A percentile compares a stretch with the other conserved stretches of the same genome.
Evolutionary conservation across 257 asterid genomes (phyloP).

Genomic region (Parsonsia alboflavescens): DNA sequence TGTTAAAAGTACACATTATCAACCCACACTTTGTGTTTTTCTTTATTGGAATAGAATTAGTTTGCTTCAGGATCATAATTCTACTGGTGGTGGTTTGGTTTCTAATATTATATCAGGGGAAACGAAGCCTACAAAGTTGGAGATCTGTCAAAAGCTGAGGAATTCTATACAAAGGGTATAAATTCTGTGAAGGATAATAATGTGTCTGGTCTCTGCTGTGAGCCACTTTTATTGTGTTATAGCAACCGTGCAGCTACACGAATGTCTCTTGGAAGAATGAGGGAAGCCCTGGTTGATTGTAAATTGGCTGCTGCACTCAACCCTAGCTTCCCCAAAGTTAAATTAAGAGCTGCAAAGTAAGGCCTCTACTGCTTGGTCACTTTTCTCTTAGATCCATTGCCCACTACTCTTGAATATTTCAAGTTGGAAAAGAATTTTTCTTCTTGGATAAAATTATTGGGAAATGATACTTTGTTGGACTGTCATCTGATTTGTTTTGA

Average conservation of each 20-base stretch:
- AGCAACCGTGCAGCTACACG: conserved; percentile 98
- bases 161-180: conserved; percentile 71
- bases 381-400: conserved; percentile 2
- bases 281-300: conserved; percentile 91
- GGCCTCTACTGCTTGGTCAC: conserved; percentile 20
- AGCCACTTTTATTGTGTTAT: conserved; percentile 75
- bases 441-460: neutral
- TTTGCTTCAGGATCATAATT: conserved; percentile 12
- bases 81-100: conserved; percentile 9
- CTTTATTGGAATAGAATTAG: neutral
- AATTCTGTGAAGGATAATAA: conserved; percentile 31
- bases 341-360: conserved; percentile 86
- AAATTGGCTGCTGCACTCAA: conserved; percentile 62
- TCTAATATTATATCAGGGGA: conserved; percentile 54
- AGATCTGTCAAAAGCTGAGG: conserved; percentile 70
- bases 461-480: neutral
- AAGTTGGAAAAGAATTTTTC: neutral
- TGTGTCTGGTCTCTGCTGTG: conserved; percentile 30
- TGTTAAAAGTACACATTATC: neutral
- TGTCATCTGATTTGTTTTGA: neutral
- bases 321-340: conserved; percentile 64
- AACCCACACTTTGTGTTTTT: neutral
- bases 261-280: conserved; percentile 76
- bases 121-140: conserved; percentile 77
- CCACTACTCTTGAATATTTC: neutral